A percentile compares a stretch with the other conserved stretches of the same genome.
phyloP scores from a whole-genome alignment of 805 yeast genomes.

The Dipodascus geniculatus region DNA sequence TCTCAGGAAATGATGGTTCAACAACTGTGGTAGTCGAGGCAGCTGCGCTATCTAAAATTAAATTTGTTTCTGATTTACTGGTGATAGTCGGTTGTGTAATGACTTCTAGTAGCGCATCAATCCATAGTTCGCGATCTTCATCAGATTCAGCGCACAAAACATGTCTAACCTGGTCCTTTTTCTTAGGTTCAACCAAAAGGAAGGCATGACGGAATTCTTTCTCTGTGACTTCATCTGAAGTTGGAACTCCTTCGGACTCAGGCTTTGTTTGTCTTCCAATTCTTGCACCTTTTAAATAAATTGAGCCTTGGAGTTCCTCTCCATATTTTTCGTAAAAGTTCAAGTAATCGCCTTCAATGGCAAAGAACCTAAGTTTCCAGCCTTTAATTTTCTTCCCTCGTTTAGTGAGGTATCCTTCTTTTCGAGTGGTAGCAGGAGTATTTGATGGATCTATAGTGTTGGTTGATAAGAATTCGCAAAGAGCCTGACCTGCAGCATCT shows the following conservation, averaged over 20 bases:
- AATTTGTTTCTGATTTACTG: not conserved
- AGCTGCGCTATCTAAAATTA: not conserved
- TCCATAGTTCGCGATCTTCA: conserved; percentile 66
- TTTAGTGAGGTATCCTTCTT: conserved; percentile 56
- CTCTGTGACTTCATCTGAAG: conserved; percentile 19
- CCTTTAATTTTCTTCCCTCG: conserved; percentile 52
- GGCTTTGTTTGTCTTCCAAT: conserved; percentile 36
- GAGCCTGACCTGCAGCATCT: conserved; percentile 34
- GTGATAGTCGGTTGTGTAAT: conserved; percentile 14
- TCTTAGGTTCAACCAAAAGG: conserved; percentile 33
- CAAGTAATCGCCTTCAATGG: conserved; percentile 46
- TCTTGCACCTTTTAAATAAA: conserved; percentile 38
- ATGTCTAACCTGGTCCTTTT: conserved; percentile 30
- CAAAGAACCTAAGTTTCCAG: conserved; percentile 65
- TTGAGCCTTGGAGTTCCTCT: conserved; percentile 42
- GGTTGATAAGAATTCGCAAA: conserved; percentile 56
- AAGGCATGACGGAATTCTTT: conserved; percentile 41
- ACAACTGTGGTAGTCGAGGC: not conserved
- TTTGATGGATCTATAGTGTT: conserved; percentile 52
- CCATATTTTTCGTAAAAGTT: conserved; percentile 47
- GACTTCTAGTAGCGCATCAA: conserved; percentile 31
- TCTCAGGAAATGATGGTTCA: not conserved
- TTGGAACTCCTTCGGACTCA: conserved; percentile 27
- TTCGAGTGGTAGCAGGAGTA: conserved; percentile 33
- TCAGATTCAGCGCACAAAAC: conserved; percentile 72